phyloP scores from a whole-genome alignment of 2,329 filamentous ascomycete species.

The Aspergillus amoenus region DNA sequence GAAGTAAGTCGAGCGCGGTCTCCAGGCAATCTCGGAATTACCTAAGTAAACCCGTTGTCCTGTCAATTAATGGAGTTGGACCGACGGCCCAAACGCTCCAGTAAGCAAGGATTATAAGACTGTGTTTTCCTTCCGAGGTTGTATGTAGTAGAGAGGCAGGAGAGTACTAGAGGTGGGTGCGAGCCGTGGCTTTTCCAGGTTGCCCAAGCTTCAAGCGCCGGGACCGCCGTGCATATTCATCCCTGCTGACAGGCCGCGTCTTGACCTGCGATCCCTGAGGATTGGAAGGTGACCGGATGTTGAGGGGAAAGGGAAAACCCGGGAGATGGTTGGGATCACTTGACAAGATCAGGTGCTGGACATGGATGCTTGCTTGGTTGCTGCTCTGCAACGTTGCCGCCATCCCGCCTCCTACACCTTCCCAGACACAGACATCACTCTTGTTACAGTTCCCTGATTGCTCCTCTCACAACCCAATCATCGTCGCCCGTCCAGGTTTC shows the following conservation, averaged over 20 bases:
- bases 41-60: background rate
- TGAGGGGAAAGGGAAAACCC: background rate
- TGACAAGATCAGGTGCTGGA: constrained; percentile 10
- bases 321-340: background rate
- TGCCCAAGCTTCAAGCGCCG: background rate
- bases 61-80: background rate
- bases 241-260: background rate
- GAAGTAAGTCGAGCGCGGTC: background rate
- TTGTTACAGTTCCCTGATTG: background rate
- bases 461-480: constrained; percentile 1
- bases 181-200: background rate
- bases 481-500: too few species aligned
- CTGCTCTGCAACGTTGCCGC: background rate
- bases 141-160: background rate
- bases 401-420: background rate
- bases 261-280: background rate
- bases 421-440: background rate
- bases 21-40: background rate
- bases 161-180: background rate
- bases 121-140: background rate
- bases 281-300: background rate
- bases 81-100: background rate
- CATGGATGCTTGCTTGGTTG: constrained; percentile 1
- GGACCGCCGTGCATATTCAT: constrained; percentile 9
- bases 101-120: background rate